A percentile compares a stretch with the other conserved stretches of the same genome.
These are phyloP conservation scores for Fusarium algeriense DNA, from an alignment of 2,329 filamentous ascomycete species.

Conservation along the genomic window DNA sequence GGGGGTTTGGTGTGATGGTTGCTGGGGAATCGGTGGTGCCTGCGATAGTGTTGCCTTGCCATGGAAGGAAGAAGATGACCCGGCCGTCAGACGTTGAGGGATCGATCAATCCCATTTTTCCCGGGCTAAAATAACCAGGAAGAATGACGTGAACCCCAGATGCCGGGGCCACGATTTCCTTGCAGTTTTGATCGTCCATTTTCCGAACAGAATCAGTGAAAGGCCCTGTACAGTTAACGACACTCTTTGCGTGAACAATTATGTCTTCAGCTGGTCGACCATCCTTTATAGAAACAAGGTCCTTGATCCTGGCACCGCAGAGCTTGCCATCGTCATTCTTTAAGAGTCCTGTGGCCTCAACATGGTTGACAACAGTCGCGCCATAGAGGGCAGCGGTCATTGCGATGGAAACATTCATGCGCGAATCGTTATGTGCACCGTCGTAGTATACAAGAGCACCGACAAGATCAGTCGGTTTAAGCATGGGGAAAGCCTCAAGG, in stretches of 20 bases:
- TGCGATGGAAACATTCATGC: conserved; percentile 90
- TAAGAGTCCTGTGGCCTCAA: conserved; percentile 81
- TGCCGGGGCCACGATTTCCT: conserved; percentile 86
- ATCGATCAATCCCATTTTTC: conserved; percentile 89
- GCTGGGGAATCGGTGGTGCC: conserved; percentile 87
- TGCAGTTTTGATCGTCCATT: conserved; percentile 78
- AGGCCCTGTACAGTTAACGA: conserved; percentile 90
- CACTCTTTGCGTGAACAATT: conserved; percentile 79
- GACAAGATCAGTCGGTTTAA: conserved; percentile 81
- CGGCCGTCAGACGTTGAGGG: conserved; percentile 88
- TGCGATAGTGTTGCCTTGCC: conserved; percentile 93
- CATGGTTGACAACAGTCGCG: conserved; percentile 83
- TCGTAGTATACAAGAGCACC: conserved; percentile 93
- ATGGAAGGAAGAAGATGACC: conserved; percentile 93
- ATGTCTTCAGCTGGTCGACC: conserved; percentile 72
- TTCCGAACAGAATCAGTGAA: conserved; percentile 89
- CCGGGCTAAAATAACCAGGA: conserved; percentile 86
- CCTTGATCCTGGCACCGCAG: conserved; percentile 79
- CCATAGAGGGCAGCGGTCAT: conserved; percentile 92
- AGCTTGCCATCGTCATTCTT: conserved; percentile 81
- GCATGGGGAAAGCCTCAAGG: conserved; percentile 88
- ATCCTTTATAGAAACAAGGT: conserved; percentile 75
- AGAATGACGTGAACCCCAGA: conserved; percentile 89
- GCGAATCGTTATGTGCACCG: conserved; percentile 90
- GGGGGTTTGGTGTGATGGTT: conserved; percentile 80